Base-by-base conservation (phyloP, 768 basidiomycete genomes). In the Mycena rosella region DNA sequence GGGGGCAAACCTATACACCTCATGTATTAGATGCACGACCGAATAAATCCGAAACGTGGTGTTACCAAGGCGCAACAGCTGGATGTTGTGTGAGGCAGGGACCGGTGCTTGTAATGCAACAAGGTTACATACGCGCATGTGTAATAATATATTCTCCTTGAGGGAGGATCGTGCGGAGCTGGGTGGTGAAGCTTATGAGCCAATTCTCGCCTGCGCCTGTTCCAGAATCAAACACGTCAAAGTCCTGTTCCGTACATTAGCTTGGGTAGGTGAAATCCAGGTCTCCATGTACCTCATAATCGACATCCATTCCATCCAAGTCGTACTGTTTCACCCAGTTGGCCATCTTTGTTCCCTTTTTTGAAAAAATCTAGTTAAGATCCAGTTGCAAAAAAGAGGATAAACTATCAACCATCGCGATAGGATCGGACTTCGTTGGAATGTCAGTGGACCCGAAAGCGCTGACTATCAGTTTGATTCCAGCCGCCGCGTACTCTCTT, bases 381-480 rank as follows among this genome's bases (percentile, higher is more conserved):
- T n/a, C n/a, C n/a, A n/a, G 14, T 24, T 14, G 11, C 8, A 1
- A 9, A 34, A 13, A 52, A 24, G 18, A 22, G 22, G 24, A 56
- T 14, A 6, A 26, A 53, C 4, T n/a, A n/a, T 40, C 20, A 42
- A 56, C 54, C 2, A 45, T 59, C 20, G 58, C n/a, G 36, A 48
- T 59, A 20, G 59, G 59, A 38, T 92, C 88, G 10, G 71, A 78
- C 5, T 85, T 81, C 9, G 90, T 92, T 2, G 91, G 91, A 14
- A 80, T 78, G 70, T 90, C 88, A 3, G 80, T 81, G 3, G 88
- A 81, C 22, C 89, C 90, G 72, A 91, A 91, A 3, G 84, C 86
- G 22, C 89, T 89, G 8, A 91, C 90, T 65, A 90, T 84, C 38
- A 91, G 78, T 57, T 84, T 86, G 74, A 90, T 86, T 15, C 89